Conservation (phyloP, 116 monocot species). For the Posidonia oceanica region DNA sequence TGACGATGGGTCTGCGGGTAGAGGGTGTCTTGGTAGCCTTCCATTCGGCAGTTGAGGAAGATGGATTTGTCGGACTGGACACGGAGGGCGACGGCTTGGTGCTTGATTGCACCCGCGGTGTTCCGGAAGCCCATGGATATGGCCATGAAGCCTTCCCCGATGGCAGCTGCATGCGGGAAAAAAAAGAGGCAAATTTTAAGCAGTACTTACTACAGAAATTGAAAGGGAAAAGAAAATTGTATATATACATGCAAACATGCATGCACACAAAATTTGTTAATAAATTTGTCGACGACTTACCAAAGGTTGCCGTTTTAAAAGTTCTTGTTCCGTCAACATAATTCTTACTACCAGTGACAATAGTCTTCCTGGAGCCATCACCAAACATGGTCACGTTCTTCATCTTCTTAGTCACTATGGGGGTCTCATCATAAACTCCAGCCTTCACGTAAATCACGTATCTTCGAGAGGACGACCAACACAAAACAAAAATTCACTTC, state of each 20-base stretch:
- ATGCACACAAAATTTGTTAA: too few species aligned
- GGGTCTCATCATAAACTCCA: conserved; percentile 56
- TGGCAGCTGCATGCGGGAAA: conserved; percentile 22
- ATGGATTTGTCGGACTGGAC: conserved; percentile 63
- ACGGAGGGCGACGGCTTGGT: conserved; percentile 80
- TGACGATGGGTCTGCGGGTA: conserved; percentile 81
- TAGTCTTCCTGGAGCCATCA: conserved; percentile 55
- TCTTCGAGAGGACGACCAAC: conserved; percentile 9
- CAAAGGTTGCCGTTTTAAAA: conserved; percentile 54
- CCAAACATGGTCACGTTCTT: conserved; percentile 67
- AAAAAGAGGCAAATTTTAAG: too few species aligned
- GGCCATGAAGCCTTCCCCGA: conserved; percentile 53
- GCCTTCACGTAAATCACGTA: conserved; percentile 66
- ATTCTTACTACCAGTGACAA: conserved; percentile 65
- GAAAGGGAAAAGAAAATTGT: too few species aligned
- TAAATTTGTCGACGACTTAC: conserved; percentile 10
- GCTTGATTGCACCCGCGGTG: conserved; percentile 61
- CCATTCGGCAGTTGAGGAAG: conserved; percentile 87
- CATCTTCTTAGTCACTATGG: conserved; percentile 35
- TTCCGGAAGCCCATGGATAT: conserved; percentile 44
- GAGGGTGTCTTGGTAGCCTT: conserved; percentile 92
- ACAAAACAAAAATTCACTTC: background rate
- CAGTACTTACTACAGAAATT: too few species aligned
- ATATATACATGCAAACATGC: too few species aligned
- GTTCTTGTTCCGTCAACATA: conserved; percentile 41